These are phyloP conservation scores for Cenchrus americanus DNA, from an alignment of 176 grass and related monocot genomes.

Conservation along the genomic window DNA sequence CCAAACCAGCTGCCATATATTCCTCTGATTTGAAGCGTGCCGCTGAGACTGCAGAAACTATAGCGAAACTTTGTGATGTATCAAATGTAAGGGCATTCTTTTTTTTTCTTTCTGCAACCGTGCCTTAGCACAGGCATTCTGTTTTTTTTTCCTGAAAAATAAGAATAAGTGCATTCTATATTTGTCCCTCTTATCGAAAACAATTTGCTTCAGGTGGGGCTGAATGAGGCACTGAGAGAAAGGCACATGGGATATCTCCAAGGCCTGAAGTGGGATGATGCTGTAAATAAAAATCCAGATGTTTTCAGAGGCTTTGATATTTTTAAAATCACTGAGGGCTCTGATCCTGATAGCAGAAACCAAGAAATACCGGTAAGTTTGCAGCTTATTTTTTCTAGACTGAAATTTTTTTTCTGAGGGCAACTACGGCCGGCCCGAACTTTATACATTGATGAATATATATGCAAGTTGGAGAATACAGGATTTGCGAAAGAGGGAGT, in stretches of 20 bases:
- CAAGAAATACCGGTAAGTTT: constrained; percentile 58
- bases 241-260: constrained; percentile 76
- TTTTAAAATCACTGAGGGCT: constrained; percentile 29
- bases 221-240: constrained; percentile 58
- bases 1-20: constrained; percentile 61
- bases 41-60: constrained; percentile 30
- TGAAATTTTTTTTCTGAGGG: too few relatives aligned
- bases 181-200: neutral
- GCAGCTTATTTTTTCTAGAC: neutral
- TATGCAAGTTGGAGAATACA: too few relatives aligned
- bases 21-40: constrained; percentile 54
- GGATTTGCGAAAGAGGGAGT: too few relatives aligned
- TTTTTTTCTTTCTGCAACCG: neutral
- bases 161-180: neutral
- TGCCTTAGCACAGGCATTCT: neutral
- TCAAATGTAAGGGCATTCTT: constrained; percentile 42
- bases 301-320: constrained; percentile 41
- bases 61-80: constrained; percentile 53
- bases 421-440: too few relatives aligned
- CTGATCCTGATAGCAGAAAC: constrained; percentile 49
- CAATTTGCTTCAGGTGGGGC: constrained; percentile 32
- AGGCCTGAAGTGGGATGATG: constrained; percentile 61
- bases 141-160: neutral
- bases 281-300: constrained; percentile 55
- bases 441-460: too few relatives aligned